These are phyloP conservation scores for Fagus crenata DNA, from an alignment of 306 rosid species.

Conservation along the genomic window DNA sequence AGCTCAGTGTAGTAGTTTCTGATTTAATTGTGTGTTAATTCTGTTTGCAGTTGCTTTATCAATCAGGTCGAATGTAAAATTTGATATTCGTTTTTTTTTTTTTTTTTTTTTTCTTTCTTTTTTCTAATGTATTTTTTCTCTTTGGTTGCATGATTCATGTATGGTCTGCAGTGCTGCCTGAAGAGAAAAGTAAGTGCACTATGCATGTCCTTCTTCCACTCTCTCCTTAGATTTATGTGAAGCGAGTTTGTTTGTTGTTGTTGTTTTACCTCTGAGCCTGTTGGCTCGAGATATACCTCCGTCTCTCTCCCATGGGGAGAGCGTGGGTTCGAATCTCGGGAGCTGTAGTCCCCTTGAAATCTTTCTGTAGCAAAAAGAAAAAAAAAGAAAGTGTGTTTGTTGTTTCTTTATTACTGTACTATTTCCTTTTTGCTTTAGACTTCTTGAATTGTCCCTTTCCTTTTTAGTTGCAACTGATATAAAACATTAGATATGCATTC, in stretches of 20 bases:
- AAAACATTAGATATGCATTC: background rate
- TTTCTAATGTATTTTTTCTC: slow-evolving; percentile 32
- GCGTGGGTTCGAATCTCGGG: too few relatives aligned
- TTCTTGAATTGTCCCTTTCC: background rate
- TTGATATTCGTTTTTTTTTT: slow-evolving; percentile 15
- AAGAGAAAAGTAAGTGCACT: slow-evolving; percentile 78
- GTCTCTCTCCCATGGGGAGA: too few relatives aligned
- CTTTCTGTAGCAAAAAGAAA: too few relatives aligned
- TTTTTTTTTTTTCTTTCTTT: slow-evolving; percentile 9
- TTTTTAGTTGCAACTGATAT: background rate
- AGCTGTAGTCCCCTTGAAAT: too few relatives aligned
- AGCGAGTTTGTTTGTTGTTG: background rate
- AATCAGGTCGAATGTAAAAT: slow-evolving; percentile 7
- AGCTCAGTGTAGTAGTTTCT: background rate
- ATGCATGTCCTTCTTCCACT: slow-evolving; percentile 17
- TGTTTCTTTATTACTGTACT: background rate
- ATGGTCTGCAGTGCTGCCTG: slow-evolving; percentile 64
- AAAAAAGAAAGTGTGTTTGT: background rate
- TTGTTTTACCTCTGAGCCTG: background rate
- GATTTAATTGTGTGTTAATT: background rate
- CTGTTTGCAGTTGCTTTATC: slow-evolving; percentile 2
- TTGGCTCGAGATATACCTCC: too few relatives aligned
- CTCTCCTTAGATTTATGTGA: background rate
- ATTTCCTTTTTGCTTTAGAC: background rate
- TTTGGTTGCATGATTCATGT: slow-evolving; percentile 50